Evolutionary conservation across 306 rosid species (phyloP).

Genomic region (Leucaena leucocephala): DNA sequence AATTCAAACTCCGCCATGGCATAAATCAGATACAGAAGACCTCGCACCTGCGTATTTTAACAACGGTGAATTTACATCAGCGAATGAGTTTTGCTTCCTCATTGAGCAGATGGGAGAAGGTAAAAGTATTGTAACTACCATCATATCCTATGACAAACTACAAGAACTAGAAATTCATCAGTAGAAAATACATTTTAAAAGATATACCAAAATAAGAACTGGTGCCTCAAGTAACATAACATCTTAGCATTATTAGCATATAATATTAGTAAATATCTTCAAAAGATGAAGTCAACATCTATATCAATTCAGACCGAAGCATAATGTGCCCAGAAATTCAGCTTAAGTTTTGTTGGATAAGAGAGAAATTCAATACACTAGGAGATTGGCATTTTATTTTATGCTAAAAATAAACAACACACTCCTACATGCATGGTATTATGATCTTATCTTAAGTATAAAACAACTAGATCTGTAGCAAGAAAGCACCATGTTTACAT

Average conservation of each 20-base stretch:
- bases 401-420: neutral
- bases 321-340: neutral
- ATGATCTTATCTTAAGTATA: neutral
- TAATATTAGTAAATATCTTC: conserved; percentile 16
- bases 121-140: neutral
- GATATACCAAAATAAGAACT: neutral
- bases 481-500: conserved; percentile 8
- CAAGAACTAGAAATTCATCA: neutral
- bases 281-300: neutral
- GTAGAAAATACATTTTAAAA: neutral
- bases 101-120: neutral
- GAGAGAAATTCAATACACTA: neutral
- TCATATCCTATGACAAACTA: conserved; percentile 1
- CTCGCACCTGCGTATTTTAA: neutral
- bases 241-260: neutral
- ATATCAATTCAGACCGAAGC: neutral
- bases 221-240: neutral
- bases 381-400: neutral
- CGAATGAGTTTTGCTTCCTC: neutral
- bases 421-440: neutral
- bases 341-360: neutral
- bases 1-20: neutral
- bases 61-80: neutral
- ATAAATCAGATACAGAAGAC: neutral
- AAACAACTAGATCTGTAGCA: neutral